Base-by-base conservation (phyloP, 1,284 basidiomycete species). In the Rhizoctonia solani region DNA sequence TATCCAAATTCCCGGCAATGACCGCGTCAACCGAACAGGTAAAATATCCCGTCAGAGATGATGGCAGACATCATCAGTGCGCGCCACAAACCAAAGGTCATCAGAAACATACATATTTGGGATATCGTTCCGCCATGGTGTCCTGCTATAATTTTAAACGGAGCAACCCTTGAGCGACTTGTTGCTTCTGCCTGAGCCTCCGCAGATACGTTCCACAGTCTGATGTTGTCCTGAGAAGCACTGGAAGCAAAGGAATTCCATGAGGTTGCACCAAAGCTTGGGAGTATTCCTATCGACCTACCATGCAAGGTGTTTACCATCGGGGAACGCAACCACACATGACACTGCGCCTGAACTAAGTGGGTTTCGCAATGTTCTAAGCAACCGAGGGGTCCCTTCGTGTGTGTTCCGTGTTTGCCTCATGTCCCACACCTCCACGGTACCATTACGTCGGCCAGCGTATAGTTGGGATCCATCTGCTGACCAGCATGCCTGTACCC, bases 71-170 rank as follows among this genome's bases (percentile, higher is more conserved):
- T 29, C 50, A 69, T 59, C 50, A 68, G 61, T 69, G 59, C 66
- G 66, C 69, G 54, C 70, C 59, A 70, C 70, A 71, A 73, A 70
- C 71, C 71, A 39, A 70, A 71, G 68, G 49, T 37, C n/a, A 41
- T 42, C 30, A 53, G 41, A 29, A 16, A 79, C 89, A 75, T 77
- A 95, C 93, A 76, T 85, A 97, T 91, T 72, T 91, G 89, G 3
- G 93, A 96, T 16, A 98, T 85, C 69, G 88, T 91, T 1, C 94
- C 95, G 30, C 95, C 95, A 77, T 98, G 93, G 78, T 98, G 95
- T 0, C 96, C 96, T 3, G 95, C 91, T 41, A 99, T 92, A 70
- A 98, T 97, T 77, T 94, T 94, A 82, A 98, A 98, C 71, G 90
- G 90, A 19, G 88, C 87, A 6, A 74, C 71, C 29, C 69, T 87